A percentile compares a stretch with the other conserved stretches of the same genome.
Evolutionary conservation across 495 filamentous ascomycete species (phyloP).

Genomic region (Hypoxylon crocopeplum): DNA sequence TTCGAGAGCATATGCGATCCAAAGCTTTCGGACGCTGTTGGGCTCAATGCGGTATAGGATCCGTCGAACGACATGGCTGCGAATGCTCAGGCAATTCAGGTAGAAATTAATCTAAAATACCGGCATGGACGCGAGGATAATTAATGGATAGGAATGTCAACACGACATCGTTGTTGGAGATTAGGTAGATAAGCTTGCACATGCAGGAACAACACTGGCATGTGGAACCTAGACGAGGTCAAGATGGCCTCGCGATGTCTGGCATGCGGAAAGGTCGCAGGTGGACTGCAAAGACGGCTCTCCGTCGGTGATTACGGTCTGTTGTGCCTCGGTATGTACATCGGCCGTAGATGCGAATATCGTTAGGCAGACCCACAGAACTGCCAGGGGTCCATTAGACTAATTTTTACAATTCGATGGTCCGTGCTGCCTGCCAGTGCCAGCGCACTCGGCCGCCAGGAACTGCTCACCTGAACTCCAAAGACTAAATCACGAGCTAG

Average conservation of each 20-base stretch:
- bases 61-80: conserved; percentile 49
- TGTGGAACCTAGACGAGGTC: conserved; percentile 36
- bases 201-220: conserved; percentile 33
- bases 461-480: too few relatives aligned
- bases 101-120: conserved; percentile 18
- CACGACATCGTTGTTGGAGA: conserved; percentile 11
- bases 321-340: conserved; percentile 39
- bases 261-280: conserved; percentile 34
- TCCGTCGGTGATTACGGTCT: conserved; percentile 15
- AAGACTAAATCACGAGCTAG: conserved; percentile 12
- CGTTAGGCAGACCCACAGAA: conserved; percentile 27
- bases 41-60: conserved; percentile 47
- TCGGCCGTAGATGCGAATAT: conserved; percentile 12
- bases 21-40: conserved; percentile 36
- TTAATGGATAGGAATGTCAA: conserved; percentile 18
- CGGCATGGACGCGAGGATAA: conserved; percentile 21
- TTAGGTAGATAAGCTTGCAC: neutral
- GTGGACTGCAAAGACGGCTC: conserved; percentile 7
- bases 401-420: too few relatives aligned
- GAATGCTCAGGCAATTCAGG: conserved; percentile 16
- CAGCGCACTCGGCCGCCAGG: too few relatives aligned
- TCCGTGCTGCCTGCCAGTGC: too few relatives aligned
- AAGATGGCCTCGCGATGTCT: conserved; percentile 18
- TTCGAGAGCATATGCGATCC: conserved; percentile 50
- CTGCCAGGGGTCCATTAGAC: too few relatives aligned